Evolutionary conservation across 192 early-diverging fungal species (phyloP), one percentile per base, ranked within the genome.

Genomic region (Diversispora eburnea): DNA sequence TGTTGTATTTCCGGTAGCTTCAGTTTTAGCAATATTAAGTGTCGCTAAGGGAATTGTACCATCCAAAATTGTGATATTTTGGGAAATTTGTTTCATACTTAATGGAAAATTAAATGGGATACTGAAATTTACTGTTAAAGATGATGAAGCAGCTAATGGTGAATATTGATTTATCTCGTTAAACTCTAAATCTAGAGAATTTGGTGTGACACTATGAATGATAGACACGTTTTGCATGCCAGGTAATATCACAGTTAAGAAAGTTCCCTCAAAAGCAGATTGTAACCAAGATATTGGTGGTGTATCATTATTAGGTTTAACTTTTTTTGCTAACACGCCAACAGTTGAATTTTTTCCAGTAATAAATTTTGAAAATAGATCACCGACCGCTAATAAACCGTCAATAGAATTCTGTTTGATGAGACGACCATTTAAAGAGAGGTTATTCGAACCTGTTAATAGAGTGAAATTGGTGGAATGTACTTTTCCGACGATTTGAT

Each of bases 31-130:
- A 43, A 66, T 65, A 41, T 66, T 74, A 66, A 82, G 57, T 22
- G 10, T 64, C 54, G 81, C 81, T 13, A 82, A 63, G 43, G 13
- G 51, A 51, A 73, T 79, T 49, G 55, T 69, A 57, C 77, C 77
- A 57, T 76, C 77, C 66, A 76, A 59, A n/a, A 88, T 72, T 45
- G 82, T 84, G 55, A 88, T 83, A 61, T 82, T 81, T 67, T 84
- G 82, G 60, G 82, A 76, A 39, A 86, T 82, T 59, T 84, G 74
- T 39, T 83, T 84, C 63, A 90, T 83, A 25, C 80, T 83, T n/a
- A 90, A 54, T 39, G 80, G 67, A 70, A 90, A 90, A 54, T 84
- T 85, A 56, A 90, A 90, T 19, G 88, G 88, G 72, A 90, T 86
- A 51, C 80, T 61, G 73, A 85, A 85, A 5, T 68, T 77, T 33